Base-by-base conservation (phyloP, 495 filamentous ascomycete genomes). In the Aspergillus funiculosus region DNA sequence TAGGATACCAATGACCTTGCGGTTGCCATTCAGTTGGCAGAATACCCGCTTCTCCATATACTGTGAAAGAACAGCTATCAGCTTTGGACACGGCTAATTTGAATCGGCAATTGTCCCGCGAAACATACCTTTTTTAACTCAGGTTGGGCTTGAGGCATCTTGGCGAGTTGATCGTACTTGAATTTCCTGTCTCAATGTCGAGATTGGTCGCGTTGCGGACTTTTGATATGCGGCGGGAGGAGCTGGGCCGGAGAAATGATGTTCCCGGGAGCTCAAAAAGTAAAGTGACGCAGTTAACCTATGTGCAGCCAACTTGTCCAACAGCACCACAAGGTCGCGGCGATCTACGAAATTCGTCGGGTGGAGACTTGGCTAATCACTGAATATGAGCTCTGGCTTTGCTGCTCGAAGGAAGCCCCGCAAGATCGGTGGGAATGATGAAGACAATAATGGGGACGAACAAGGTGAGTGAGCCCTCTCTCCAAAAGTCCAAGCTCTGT, bases 41-140 rank as follows among this genome's bases (percentile, higher is more conserved):
- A 95, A 95, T 61, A 98, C 78, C 66, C 94, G 81, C 78, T 98
- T 98, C 75, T 97, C 92, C 73, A 98, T 89, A 71, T 98, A 98
- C 92, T 98, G 64, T 51, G 46, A n/a, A 6, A 43, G 17, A 0
- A 37, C 15, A 5, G n/a, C 29, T 18, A 58, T 62, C 36, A 52
- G 51, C 43, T 26, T 24, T 45, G 6, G 14, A 19, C n/a, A n/a
- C 5, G 22, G 43, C 6, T 21, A 32, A 4, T 3, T 21, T 26
- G 7, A 51, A 21, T 7, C 4, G 2, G 10, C 15, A 7, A 11
- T 31, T 4, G 2, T 2, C 10, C 17, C 9, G 10, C 26, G 44
- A 38, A 38, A 60, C 70, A 34, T 64, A 91, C 92, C 81, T 96
- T 97, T 71, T 98, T 97, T 50, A 98, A 81, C 68, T 98, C 94